These are phyloP conservation scores for Malus asiatica DNA, from an alignment of 306 rosid genomes.

Conservation along the genomic window DNA sequence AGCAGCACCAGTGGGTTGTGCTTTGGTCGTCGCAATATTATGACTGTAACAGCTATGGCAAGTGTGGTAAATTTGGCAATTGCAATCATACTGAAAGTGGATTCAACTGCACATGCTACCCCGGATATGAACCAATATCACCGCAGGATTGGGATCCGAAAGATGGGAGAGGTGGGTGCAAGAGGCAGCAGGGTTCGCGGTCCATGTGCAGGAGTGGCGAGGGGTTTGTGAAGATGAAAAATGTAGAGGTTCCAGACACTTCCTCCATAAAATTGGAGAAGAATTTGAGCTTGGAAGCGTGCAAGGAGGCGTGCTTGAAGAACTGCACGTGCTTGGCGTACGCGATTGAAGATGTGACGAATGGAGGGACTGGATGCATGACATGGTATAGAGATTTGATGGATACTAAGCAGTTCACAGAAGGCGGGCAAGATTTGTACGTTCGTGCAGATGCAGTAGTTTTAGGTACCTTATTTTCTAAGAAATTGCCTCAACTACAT, in stretches of 20 bases:
- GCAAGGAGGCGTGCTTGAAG: conserved; percentile 39
- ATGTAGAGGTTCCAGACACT: conserved; percentile 50
- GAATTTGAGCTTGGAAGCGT: conserved; percentile 25
- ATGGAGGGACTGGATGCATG: conserved; percentile 49
- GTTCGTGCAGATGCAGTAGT: conserved; percentile 35
- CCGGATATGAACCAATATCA: conserved; percentile 49
- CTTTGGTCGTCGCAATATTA: conserved; percentile 31
- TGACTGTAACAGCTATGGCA: not conserved
- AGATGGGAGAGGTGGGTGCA: conserved; percentile 48
- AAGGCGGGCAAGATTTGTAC: conserved; percentile 46
- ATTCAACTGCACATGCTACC: conserved; percentile 44
- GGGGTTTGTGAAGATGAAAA: conserved; percentile 46
- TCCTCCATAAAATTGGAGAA: conserved; percentile 13
- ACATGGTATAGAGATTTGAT: conserved; percentile 40
- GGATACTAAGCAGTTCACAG: conserved; percentile 36
- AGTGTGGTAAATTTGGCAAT: conserved; percentile 37
- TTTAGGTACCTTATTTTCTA: conserved; percentile 10
- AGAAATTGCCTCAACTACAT: not conserved
- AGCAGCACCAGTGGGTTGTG: conserved; percentile 24
- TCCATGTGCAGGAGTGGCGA: conserved; percentile 50
- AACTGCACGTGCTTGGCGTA: conserved; percentile 57
- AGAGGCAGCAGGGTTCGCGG: conserved; percentile 19
- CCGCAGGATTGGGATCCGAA: conserved; percentile 38
- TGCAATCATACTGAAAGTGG: conserved; percentile 32
- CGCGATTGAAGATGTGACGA: conserved; percentile 37